phyloP scores from a whole-genome alignment of 148 eudicot species.

The Fagopyrum homotropicum region DNA sequence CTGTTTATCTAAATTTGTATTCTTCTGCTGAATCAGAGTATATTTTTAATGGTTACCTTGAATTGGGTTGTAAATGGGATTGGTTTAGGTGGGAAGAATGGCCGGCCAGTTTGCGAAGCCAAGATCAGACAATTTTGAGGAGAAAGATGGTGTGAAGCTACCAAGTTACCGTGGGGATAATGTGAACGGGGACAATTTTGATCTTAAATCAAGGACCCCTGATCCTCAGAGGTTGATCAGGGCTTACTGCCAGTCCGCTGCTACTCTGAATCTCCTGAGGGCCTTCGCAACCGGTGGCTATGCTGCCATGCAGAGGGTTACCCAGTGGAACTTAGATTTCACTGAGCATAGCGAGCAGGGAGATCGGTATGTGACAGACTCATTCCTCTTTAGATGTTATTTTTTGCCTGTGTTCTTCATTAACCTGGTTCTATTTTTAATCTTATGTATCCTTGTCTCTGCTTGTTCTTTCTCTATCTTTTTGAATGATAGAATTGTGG shows the following conservation, averaged over 20 bases:
- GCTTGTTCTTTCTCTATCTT: neutral
- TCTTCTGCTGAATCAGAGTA: neutral
- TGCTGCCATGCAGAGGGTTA: constrained; percentile 88
- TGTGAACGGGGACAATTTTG: constrained; percentile 53
- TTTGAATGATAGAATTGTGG: neutral
- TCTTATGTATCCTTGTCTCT: neutral
- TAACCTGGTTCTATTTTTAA: neutral
- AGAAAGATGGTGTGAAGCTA: constrained; percentile 53
- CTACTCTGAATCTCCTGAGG: constrained; percentile 84
- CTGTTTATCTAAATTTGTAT: neutral
- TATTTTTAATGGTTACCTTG: neutral
- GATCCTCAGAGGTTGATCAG: constrained; percentile 92
- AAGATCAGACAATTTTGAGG: constrained; percentile 58
- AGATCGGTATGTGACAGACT: constrained; percentile 49
- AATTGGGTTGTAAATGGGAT: neutral
- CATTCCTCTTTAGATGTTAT: neutral
- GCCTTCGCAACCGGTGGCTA: constrained; percentile 93
- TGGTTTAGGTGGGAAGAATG: constrained; percentile 65
- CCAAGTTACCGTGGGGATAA: constrained; percentile 68
- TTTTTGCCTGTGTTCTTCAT: neutral
- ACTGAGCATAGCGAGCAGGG: constrained; percentile 83
- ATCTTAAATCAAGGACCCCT: constrained; percentile 54
- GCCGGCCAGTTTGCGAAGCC: constrained; percentile 68
- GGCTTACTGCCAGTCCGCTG: constrained; percentile 86
- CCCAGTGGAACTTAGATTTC: constrained; percentile 83